Percentiles rank a stretch among this genome's conserved stretches.
Evolutionary conservation across 805 yeast species (phyloP).

Genomic region (Starmerella geochares): DNA sequence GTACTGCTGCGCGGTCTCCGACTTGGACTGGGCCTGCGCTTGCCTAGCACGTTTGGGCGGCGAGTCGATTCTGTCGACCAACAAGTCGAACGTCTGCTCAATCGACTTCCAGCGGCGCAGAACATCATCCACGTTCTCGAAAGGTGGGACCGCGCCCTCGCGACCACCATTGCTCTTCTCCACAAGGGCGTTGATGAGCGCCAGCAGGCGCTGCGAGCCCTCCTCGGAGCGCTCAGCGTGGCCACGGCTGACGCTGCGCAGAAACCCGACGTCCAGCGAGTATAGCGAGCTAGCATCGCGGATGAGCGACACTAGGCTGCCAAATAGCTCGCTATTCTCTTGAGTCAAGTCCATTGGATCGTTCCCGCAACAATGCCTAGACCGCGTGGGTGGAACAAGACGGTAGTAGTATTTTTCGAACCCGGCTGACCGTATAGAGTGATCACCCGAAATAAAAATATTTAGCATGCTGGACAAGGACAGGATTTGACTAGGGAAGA

Average conservation of each 20-base stretch:
- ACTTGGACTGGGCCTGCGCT: not conserved
- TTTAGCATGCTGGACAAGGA: no score
- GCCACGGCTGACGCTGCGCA: slow-evolving; percentile 47
- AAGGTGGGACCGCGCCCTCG: slow-evolving; percentile 28
- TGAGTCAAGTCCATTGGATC: slow-evolving; percentile 21
- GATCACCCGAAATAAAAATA: not conserved
- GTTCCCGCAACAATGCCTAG: not conserved
- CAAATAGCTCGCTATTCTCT: slow-evolving; percentile 30
- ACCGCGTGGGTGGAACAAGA: not conserved
- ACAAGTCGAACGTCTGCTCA: slow-evolving; percentile 51
- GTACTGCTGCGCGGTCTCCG: slow-evolving; percentile 7
- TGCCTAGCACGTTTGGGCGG: slow-evolving; percentile 6
- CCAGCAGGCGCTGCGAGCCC: slow-evolving; percentile 28
- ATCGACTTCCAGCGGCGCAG: slow-evolving; percentile 51
- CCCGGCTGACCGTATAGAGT: slow-evolving; percentile 4
- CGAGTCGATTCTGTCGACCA: slow-evolving; percentile 64
- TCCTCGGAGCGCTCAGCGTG: slow-evolving; percentile 37
- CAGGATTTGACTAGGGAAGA: not conserved
- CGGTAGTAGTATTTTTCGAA: not conserved
- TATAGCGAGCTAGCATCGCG: slow-evolving; percentile 61
- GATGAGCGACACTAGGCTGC: slow-evolving; percentile 46
- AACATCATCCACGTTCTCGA: slow-evolving; percentile 38
- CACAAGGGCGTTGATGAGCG: slow-evolving; percentile 27
- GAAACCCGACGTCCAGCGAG: slow-evolving; percentile 72
- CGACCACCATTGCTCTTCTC: slow-evolving; percentile 18